Percentiles rank a stretch among this genome's conserved stretches.
phyloP scores from a whole-genome alignment of 2,329 filamentous ascomycete species.

The Colletotrichum gloeosporioides region DNA sequence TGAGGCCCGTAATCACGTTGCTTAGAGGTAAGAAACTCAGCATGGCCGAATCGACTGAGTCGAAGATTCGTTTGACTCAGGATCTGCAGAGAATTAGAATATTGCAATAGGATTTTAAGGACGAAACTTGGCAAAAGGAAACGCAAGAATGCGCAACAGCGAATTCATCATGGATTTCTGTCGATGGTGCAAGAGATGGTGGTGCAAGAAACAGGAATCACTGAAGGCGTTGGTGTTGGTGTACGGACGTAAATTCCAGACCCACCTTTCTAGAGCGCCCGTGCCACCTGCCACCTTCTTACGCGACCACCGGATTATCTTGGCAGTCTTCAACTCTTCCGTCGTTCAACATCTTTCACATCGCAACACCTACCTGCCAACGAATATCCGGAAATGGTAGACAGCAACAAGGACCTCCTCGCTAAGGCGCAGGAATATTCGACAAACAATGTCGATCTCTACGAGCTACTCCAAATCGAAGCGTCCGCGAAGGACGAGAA shows the following conservation, averaged over 20 bases:
- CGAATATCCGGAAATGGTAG: conserved; percentile 12
- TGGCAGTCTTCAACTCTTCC: background rate
- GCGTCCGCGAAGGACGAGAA: conserved; percentile 64
- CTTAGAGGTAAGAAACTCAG: background rate
- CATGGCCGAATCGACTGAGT: background rate
- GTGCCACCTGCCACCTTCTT: background rate
- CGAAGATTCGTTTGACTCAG: background rate
- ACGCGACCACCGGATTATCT: background rate
- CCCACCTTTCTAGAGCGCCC: background rate
- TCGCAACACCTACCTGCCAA: background rate
- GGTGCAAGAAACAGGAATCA: background rate
- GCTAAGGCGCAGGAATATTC: conserved; percentile 64
- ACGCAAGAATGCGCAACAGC: background rate
- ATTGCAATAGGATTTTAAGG: background rate
- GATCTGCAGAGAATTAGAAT: background rate
- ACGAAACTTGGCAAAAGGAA: background rate
- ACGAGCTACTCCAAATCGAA: conserved; percentile 74
- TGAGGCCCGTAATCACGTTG: background rate
- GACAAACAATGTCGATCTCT: conserved; percentile 73
- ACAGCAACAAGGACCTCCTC: conserved; percentile 52
- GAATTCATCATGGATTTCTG: background rate
- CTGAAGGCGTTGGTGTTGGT: background rate
- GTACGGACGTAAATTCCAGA: background rate
- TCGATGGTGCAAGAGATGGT: background rate
- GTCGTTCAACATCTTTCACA: background rate